These are phyloP conservation scores for Phytopythium delawarense DNA, from an alignment of 352 stramenopile species.

Conservation along the genomic window DNA sequence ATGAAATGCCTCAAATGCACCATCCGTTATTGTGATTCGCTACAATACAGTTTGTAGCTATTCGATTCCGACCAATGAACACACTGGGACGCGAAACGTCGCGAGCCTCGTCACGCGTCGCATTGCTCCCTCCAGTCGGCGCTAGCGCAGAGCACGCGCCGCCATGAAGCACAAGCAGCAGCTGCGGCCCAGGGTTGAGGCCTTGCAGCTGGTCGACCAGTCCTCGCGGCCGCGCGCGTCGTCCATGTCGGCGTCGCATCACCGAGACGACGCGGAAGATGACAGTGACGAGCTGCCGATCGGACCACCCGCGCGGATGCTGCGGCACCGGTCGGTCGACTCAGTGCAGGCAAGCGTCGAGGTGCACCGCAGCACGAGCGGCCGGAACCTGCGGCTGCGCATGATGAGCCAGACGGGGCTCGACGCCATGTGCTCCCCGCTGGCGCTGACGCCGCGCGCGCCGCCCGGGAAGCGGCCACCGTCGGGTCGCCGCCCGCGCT, in stretches of 20 bases:
- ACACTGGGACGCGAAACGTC: background rate
- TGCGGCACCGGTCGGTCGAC: constrained; percentile 5
- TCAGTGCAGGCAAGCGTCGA: constrained; percentile 22
- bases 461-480: constrained; percentile 30
- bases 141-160: background rate
- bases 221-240: background rate
- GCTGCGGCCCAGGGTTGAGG: background rate
- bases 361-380: constrained; percentile 47
- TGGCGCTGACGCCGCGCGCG: constrained; percentile 38
- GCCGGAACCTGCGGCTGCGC: constrained; percentile 44
- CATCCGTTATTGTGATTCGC: background rate
- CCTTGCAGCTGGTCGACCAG: background rate
- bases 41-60: background rate
- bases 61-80: background rate
- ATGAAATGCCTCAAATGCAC: background rate
- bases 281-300: background rate
- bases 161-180: background rate
- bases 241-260: background rate
- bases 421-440: constrained; percentile 27
- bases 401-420: constrained; percentile 27
- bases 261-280: background rate
- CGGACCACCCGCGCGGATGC: background rate
- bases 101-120: background rate
- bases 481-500: constrained; percentile 17
- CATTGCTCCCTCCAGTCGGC: background rate